A percentile compares a stretch with the other conserved stretches of the same genome.
phyloP scores from a whole-genome alignment of 2,329 filamentous ascomycete species.

The Penicillium nordicum region DNA sequence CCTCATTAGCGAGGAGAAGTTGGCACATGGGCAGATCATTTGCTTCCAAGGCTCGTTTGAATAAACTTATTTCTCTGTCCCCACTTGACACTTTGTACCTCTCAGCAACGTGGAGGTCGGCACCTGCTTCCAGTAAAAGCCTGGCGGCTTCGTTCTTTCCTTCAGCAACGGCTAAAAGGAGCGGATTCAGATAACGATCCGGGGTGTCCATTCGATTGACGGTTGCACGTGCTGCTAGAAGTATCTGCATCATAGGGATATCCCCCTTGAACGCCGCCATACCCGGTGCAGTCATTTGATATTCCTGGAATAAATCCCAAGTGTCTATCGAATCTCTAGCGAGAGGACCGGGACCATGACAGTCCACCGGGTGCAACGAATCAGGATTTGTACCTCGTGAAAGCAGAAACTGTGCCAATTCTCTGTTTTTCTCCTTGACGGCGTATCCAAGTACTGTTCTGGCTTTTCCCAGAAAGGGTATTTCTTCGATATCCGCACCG shows the following conservation, averaged over 20 bases:
- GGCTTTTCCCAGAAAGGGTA: too few relatives aligned
- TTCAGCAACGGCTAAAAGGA: background rate
- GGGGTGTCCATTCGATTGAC: background rate
- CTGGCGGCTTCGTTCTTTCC: background rate
- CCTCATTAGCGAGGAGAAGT: background rate
- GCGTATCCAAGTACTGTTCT: background rate
- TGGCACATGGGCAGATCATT: background rate
- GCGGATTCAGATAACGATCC: background rate
- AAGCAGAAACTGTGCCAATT: background rate
- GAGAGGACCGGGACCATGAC: too few relatives aligned
- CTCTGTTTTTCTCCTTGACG: too few relatives aligned
- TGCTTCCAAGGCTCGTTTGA: background rate
- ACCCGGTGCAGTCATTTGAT: background rate
- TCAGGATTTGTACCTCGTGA: background rate
- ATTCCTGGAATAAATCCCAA: too few relatives aligned
- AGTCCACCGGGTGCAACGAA: background rate
- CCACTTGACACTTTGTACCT: too few relatives aligned
- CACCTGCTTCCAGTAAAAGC: background rate
- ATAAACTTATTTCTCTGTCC: background rate
- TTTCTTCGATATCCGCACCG: background rate
- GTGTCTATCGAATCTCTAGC: too few relatives aligned
- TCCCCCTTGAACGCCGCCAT: background rate
- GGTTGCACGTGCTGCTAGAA: background rate
- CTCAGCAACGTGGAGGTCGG: background rate
- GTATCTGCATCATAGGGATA: background rate